These are phyloP conservation scores for Xylaria telfairii DNA, from an alignment of 495 filamentous ascomycete species.

Conservation along the genomic window DNA sequence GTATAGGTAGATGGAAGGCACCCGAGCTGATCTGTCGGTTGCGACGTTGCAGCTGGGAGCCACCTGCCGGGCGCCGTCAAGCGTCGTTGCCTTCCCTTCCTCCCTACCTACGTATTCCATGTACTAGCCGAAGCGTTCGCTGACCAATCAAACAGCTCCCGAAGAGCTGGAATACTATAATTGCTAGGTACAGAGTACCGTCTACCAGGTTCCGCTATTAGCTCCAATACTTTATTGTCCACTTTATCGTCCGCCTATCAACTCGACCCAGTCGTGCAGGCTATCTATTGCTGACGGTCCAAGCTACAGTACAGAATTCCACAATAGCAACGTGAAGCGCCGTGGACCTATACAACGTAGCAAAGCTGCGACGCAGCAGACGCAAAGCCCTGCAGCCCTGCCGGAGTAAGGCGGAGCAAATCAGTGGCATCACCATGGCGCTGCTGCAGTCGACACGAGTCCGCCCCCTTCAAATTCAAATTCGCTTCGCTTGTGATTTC, in stretches of 20 bases:
- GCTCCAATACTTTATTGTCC: neutral
- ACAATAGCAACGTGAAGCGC: too few relatives aligned
- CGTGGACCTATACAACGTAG: neutral
- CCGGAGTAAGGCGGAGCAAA: neutral
- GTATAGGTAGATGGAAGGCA: neutral
- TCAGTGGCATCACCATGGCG: too few relatives aligned
- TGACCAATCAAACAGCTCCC: slow-evolving; percentile 8
- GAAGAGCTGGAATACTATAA: slow-evolving; percentile 6
- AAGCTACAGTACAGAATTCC: neutral
- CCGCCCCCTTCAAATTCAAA: neutral
- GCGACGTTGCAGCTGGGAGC: slow-evolving; percentile 14
- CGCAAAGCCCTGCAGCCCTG: slow-evolving; percentile 8
- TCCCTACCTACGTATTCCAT: neutral
- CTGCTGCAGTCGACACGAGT: neutral
- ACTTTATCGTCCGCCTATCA: too few relatives aligned
- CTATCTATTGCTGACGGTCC: neutral
- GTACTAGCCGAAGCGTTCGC: neutral
- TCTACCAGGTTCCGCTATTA: neutral
- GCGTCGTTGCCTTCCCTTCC: neutral
- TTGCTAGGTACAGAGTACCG: too few relatives aligned
- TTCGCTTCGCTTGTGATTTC: neutral
- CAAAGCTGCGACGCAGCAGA: neutral
- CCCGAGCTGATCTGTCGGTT: neutral
- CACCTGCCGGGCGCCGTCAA: neutral
- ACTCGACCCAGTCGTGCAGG: slow-evolving; percentile 3